These are phyloP conservation scores for Nothomitra cinnamomea DNA, from an alignment of 2,329 filamentous ascomycete genomes.

Conservation along the genomic window DNA sequence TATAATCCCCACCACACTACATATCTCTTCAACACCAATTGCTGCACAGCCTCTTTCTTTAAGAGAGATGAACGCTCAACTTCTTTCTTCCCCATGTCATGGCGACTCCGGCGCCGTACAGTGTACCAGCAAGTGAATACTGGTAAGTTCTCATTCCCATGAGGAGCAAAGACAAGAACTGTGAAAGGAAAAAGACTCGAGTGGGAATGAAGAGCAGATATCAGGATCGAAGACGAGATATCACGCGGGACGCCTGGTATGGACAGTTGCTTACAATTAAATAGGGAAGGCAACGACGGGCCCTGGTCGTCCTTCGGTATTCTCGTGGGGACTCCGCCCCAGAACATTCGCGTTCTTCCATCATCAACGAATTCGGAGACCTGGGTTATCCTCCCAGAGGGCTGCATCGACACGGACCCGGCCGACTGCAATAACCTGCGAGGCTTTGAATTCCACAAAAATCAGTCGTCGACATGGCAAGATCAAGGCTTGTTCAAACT, in stretches of 20 bases:
- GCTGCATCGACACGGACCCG: slow-evolving; percentile 27
- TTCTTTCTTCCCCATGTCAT: too few relatives aligned
- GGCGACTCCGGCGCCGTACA: too few relatives aligned
- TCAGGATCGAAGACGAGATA: too few relatives aligned
- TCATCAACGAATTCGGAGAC: slow-evolving; percentile 56
- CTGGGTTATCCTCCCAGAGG: slow-evolving; percentile 46
- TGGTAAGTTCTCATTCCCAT: neutral
- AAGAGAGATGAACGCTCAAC: too few relatives aligned
- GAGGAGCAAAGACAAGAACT: too few relatives aligned
- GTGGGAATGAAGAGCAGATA: too few relatives aligned
- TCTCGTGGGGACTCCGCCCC: slow-evolving; percentile 35
- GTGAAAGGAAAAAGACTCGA: too few relatives aligned
- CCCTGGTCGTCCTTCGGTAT: slow-evolving; percentile 55
- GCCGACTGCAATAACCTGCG: slow-evolving; percentile 34
- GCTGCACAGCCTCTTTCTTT: too few relatives aligned
- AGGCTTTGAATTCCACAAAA: slow-evolving; percentile 40
- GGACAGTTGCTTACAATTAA: too few relatives aligned
- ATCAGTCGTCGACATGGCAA: slow-evolving; percentile 39
- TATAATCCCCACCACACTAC: too few relatives aligned
- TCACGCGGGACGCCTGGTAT: too few relatives aligned
- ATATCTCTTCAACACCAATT: too few relatives aligned
- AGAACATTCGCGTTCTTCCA: slow-evolving; percentile 37
- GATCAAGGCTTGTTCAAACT: slow-evolving; percentile 42
- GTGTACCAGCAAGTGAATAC: neutral
- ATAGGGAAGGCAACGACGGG: slow-evolving; percentile 50